Conservation (phyloP, 139 green algal genomes). For the Chlorella sp. region DNA sequence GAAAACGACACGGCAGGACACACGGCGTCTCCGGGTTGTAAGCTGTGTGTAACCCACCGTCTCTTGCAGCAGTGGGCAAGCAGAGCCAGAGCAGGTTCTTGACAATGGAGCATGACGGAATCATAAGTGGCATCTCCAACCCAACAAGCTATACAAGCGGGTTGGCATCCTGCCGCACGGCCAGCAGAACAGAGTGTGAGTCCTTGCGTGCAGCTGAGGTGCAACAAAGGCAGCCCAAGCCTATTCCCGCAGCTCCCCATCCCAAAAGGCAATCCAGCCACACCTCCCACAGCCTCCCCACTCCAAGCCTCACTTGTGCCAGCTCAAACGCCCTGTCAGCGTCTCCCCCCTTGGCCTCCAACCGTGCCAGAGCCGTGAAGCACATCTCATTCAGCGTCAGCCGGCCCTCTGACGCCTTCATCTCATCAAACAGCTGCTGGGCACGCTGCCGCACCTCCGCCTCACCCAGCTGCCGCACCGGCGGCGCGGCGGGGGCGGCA, state of each 20-base stretch:
- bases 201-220: too few species aligned
- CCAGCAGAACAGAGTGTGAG: too few species aligned
- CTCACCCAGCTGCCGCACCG: neutral
- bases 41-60: too few species aligned
- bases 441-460: neutral
- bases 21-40: too few species aligned
- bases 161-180: too few species aligned
- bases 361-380: conserved; percentile 47
- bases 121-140: too few species aligned
- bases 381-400: conserved; percentile 26
- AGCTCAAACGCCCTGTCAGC: conserved; percentile 46
- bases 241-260: neutral
- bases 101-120: too few species aligned
- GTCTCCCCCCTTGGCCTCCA: conserved; percentile 53
- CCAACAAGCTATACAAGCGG: too few species aligned
- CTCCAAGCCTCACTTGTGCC: conserved; percentile 20
- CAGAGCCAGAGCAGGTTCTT: too few species aligned
- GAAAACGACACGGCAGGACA: neutral
- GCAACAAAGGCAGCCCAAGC: neutral
- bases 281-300: neutral
- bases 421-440: conserved; percentile 36
- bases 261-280: too few species aligned
- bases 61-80: too few species aligned
- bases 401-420: neutral
- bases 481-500: neutral